Evolutionary conservation across 176 grass and related monocot genomes (phyloP), one percentile per base, ranked within the genome.

Genomic region (Zea mays): DNA sequence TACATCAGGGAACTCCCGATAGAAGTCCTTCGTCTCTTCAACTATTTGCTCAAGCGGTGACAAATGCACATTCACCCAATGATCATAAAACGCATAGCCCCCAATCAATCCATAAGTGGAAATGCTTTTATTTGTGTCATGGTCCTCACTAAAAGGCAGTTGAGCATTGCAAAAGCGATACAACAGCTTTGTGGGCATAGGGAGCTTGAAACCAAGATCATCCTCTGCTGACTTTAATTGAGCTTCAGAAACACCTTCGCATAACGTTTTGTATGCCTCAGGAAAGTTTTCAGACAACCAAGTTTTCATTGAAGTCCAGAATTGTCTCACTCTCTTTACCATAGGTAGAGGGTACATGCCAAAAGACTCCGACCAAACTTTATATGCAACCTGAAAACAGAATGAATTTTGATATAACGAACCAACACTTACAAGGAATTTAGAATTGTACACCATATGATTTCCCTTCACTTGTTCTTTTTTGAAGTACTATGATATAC

Each of bases 91-190:
- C 8, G 77, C 75, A 79, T 99, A 99, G 17, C 96, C 96, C 49
- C 96, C 96, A 73, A 99, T 93, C 62, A 99, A 81, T 10, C 96
- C 92, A 68, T 86, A 63, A 56, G 74, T 76, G 43, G 79, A 78
- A 60, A 87, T 63, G 47, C 7, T 36, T 68, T 62, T 33, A 57
- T 73, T 83, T 81, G 84, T 64, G 9, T 27, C 16, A 47, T 8
- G 12, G 17, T 79, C 37, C 8, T 51, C 20, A 52, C 50, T 63
- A 48, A 83, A 69, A 49, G 92, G 90, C 39, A 86, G 73, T 60
- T 99, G 96, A 77, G 92, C 96, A 76, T 99, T 94, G 80, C 96
- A 99, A 69, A 95, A 82, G 44, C 92, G 92, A 86, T 95, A 99
- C 50, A 99, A 43, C 43, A 99, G 35, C 76, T 86, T 99, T 58